These are phyloP conservation scores for Calvatia gigantea DNA, from an alignment of 768 basidiomycete genomes.

Conservation along the genomic window DNA sequence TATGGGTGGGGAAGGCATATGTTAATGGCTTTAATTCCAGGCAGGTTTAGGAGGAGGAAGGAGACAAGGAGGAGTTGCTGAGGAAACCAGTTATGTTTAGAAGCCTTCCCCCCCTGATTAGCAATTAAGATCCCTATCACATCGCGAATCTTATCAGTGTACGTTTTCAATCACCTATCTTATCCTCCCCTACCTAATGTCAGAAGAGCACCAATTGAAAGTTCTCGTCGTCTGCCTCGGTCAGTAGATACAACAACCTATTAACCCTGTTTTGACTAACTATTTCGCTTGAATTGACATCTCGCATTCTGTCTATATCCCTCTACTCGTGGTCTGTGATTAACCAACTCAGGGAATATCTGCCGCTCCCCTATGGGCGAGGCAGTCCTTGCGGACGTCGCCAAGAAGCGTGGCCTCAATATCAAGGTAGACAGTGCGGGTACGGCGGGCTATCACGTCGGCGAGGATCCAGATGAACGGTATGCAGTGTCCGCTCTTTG, in stretches of 20 bases:
- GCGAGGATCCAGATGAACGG: conserved; percentile 83
- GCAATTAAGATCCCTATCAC: neutral
- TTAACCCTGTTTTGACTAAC: too few relatives aligned
- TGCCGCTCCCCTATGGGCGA: conserved; percentile 93
- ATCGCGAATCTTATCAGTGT: conserved; percentile 1
- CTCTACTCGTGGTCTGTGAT: neutral
- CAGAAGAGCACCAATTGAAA: conserved; percentile 32
- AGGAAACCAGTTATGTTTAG: neutral
- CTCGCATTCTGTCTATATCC: neutral
- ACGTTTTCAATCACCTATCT: neutral
- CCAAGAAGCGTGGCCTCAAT: conserved; percentile 60
- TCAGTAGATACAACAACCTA: too few relatives aligned
- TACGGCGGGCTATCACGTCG: conserved; percentile 80
- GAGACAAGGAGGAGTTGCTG: neutral
- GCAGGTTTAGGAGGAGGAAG: neutral
- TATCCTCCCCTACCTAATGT: neutral
- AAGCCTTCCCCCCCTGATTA: neutral
- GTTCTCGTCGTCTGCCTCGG: conserved; percentile 76
- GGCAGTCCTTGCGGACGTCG: conserved; percentile 73
- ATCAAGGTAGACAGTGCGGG: conserved; percentile 81
- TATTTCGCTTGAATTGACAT: too few relatives aligned
- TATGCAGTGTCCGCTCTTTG: conserved; percentile 25
- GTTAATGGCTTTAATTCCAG: neutral
- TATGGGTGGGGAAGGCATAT: conserved; percentile 86
- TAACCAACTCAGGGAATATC: conserved; percentile 60